Evolutionary conservation across 768 basidiomycete species (phyloP), one percentile per base, ranked within the genome.

Genomic region (Artomyces pyxidatus): DNA sequence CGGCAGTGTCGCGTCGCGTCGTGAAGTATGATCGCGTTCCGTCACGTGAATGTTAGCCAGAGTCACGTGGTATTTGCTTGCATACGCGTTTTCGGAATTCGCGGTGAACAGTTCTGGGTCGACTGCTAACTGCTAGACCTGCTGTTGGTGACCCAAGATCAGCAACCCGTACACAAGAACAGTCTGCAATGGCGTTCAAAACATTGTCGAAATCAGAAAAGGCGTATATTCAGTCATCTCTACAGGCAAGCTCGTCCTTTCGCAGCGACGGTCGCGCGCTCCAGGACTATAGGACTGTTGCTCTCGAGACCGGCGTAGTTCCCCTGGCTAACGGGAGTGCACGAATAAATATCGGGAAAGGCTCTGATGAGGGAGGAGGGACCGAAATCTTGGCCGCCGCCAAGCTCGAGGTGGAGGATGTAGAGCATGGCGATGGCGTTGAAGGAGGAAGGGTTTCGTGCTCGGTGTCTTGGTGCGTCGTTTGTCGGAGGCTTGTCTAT

Each of bases 251-350:
- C 40, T 72, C 77, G 2, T 78, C 88, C 1, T 67, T 81, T n/a
- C 84, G 91, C 44, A 72, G 78, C 4, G 91, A 94, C 62, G 89
- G 89, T 1, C 83, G 91, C 17, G 59, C 69, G 6, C 70, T 85
- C 0, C 64, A 72, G 29, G 83, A 87, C 54, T 92, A 77, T 58
- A 74, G 91, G 25, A 66, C 75, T 0, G 73, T 93, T 19, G 69
- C 78, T 7, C 76, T 94, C 25, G 83, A 88, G 65, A 88, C 87
- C 0, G 86, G 85, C 19, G 75, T 86, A 1, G 80, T 81, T 14
- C 86, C 88, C 5, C 74, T 89, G 5, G 85, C 90, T 17, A 91
- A 93, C 51, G 91, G 91, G 6, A 91, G 88, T 53, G 88, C 88
- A 5, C 75, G 77, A 21, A 68, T 91, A 7, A 78, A 71, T 54